Conservation (phyloP, 495 filamentous ascomycete genomes). For the Xylaria curta region DNA sequence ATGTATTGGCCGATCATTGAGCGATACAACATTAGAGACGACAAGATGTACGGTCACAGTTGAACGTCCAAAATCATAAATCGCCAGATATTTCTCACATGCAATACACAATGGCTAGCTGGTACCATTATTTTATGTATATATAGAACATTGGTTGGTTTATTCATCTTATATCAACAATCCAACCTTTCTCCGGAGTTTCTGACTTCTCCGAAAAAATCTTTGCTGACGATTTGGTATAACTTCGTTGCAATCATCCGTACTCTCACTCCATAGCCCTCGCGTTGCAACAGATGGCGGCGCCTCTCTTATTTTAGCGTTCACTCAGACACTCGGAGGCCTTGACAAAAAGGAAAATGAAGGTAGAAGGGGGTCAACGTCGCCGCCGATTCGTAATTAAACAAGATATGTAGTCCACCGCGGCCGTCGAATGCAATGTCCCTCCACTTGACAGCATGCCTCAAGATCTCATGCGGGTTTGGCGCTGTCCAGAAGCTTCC, state of each 20-base stretch:
- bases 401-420: conserved; percentile 45
- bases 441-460: conserved; percentile 32
- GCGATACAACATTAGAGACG: neutral
- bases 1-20: neutral
- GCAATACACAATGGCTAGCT: conserved; percentile 12
- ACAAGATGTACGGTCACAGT: neutral
- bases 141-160: conserved; percentile 39
- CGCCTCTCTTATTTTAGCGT: conserved; percentile 31
- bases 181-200: conserved; percentile 38
- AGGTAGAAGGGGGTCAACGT: conserved; percentile 34
- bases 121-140: neutral
- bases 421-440: conserved; percentile 42
- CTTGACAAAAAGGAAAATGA: conserved; percentile 34
- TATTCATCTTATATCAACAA: conserved; percentile 43
- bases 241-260: conserved; percentile 45
- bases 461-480: conserved; percentile 33
- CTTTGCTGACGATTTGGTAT: conserved; percentile 38
- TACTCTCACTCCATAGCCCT: conserved; percentile 31
- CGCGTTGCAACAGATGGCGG: conserved; percentile 32
- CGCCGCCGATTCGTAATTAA: conserved; percentile 45
- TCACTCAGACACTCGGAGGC: conserved; percentile 34
- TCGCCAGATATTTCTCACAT: neutral
- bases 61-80: neutral
- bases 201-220: conserved; percentile 30
- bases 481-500: conserved; percentile 37